These are phyloP conservation scores for Pyricularia grisea DNA, from an alignment of 2,329 filamentous ascomycete species.

Conservation along the genomic window DNA sequence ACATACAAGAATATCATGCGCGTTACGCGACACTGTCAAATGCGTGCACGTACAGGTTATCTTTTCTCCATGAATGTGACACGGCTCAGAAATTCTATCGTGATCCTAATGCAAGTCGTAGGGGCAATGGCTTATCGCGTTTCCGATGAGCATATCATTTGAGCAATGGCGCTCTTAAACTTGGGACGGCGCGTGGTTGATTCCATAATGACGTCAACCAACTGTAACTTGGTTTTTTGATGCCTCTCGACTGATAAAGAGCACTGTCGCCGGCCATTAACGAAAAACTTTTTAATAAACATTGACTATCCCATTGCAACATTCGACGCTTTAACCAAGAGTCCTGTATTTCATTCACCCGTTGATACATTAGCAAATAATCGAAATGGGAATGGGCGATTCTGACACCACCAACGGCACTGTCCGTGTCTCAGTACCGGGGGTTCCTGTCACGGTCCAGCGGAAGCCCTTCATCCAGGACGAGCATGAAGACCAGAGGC, in stretches of 20 bases:
- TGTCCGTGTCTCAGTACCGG: not conserved
- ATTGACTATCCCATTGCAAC: not conserved
- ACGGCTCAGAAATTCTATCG: not conserved
- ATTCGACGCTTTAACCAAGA: too few relatives aligned
- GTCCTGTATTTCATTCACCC: too few relatives aligned
- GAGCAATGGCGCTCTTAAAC: not conserved
- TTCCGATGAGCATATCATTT: not conserved
- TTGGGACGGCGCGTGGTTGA: not conserved
- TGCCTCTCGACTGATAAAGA: not conserved
- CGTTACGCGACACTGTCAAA: not conserved
- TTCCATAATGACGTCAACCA: not conserved
- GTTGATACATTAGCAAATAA: not conserved
- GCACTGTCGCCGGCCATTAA: not conserved
- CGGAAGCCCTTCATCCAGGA: not conserved
- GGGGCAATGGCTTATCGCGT: not conserved
- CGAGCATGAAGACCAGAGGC: not conserved
- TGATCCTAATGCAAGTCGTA: not conserved
- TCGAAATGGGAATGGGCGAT: not conserved
- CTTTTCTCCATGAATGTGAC: not conserved
- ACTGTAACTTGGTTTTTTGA: not conserved
- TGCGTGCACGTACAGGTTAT: not conserved
- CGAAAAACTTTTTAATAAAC: not conserved
- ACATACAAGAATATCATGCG: not conserved
- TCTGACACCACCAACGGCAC: not conserved
- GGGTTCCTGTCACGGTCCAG: not conserved